Evolutionary conservation across 176 grass and related monocot species (phyloP).

Genomic region (Triticum monococcum): DNA sequence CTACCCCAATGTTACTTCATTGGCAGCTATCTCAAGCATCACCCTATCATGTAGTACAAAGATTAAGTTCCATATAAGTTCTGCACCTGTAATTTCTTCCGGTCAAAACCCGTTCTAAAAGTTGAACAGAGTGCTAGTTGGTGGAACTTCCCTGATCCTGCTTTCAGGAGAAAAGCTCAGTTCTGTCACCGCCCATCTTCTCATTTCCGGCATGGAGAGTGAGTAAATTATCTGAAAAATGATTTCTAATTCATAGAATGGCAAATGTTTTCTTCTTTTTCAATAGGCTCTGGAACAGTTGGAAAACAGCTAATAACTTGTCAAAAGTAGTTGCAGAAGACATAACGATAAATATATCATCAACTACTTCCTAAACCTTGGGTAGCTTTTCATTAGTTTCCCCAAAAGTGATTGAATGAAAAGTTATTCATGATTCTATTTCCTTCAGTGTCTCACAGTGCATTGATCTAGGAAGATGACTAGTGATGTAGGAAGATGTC

Average conservation of each 20-base stretch:
- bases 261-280: not conserved
- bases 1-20: too few relatives aligned
- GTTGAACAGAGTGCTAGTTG: not conserved
- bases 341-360: not conserved
- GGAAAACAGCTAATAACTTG: conserved; percentile 36
- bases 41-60: too few relatives aligned
- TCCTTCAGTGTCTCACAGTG: not conserved
- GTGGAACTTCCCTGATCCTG: not conserved
- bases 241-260: too few relatives aligned
- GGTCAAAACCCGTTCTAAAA: not conserved
- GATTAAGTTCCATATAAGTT: not conserved
- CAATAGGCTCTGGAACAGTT: conserved; percentile 30
- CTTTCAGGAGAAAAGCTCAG: conserved; percentile 41
- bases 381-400: not conserved
- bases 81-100: not conserved
- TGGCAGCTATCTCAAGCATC: too few relatives aligned
- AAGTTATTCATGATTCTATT: not conserved
- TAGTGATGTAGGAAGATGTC: not conserved
- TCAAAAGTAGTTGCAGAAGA: not conserved
- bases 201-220: conserved; percentile 31
- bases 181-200: conserved; percentile 38
- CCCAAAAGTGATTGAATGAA: not conserved
- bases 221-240: conserved; percentile 17
- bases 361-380: not conserved
- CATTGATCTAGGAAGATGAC: not conserved